Base-by-base conservation (phyloP, 345 rosid species). In the Syzygium jambos region DNA sequence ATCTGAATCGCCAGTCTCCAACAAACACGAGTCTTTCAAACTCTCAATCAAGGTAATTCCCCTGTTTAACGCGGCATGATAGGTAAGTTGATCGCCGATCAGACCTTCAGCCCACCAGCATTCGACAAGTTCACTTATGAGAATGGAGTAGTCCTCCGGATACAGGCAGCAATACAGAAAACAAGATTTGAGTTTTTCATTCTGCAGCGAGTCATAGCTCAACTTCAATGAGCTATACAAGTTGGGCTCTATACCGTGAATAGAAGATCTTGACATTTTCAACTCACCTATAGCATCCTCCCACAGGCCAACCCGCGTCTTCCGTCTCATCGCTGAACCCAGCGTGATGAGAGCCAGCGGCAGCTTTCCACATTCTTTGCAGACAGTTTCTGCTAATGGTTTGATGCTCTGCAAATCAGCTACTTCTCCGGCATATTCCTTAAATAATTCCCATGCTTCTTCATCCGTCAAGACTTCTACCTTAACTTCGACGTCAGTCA, bases 61-160 rank as follows among this genome's bases (percentile, higher is more conserved):
- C 85, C 88, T 85, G 55, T 90, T 91, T 86, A 88, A 52, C 27
- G 89, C 89, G 46, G 88, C 51, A 12, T 91, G 89, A 16, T 80
- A 77, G 84, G 85, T 86, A 78, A 89, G 87, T 34, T 87, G 84
- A 38, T 90, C 91, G 55, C 86, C 91, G 34, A 92, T 87, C 65
- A 92, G 86, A 12, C 93, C 93, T 85, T 91, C 94, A 1, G 92
- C 93, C 52, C 88, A 41, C 96, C 93, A 94, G 51, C 87, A 93
- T 23, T 85, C 88, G 22, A 89, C 87, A 41, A 94, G 92, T 78
- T 93, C 94, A 27, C 89, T 49, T 55, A 84, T 68, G 84, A 90
- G 85, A 19, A 92, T 90, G 23, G 92, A 91, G 88, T 85, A 89
- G 78, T 91, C 91, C 49, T 92, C 92, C 3, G 94, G 95, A 63